Base-by-base conservation (phyloP, 305 asterid genomes). In the Fraxinus angustifolia region DNA sequence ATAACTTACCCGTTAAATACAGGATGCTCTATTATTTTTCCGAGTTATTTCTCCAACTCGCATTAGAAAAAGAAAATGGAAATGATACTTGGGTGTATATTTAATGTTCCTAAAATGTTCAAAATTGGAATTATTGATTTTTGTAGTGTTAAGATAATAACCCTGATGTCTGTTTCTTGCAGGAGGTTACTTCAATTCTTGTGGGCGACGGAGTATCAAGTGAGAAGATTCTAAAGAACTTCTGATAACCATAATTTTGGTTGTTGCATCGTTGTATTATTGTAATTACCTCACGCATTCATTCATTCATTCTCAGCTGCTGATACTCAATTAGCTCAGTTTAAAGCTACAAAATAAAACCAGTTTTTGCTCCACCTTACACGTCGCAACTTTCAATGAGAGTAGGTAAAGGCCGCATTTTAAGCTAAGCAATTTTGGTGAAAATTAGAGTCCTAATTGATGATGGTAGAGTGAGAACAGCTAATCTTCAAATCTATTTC, bases 111-210 rank as follows among this genome's bases (percentile, higher is more conserved):
- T 19, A 1, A 80, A 7, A 38, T 35, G 33, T 77, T 65, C 62
- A 3, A 79, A 70, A 76, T 30, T 78, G 7, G 2, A 2, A 23
- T 40, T n/a, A 76, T 30, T 21, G 5, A 28, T 19, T 50, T 79
- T 6, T 74, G 48, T 58, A 16, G 16, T 74, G 48, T 68, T 4
- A 19, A 36, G 12, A 73, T 78, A 12, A 34, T 77, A 62, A 79
- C 53, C 21, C 42, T 76, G 58, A 68, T 68, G 16, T 68, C 11
- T 86, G 71, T 34, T 62, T 82, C 82, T 85, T 84, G 85, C 94
- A 93, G 97, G 97, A 94, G 81, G 88, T 94, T 36, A 92, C 92
- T 60, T 91, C 96, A 36, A 85, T 91, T 81, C 97, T 94, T 78
- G 89, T 90, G 40, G 88, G 92, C 23, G 95, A 90, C 78, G 94